Evolutionary conservation across 2,329 filamentous ascomycete species (phyloP).

Genomic region (Emericellopsis cladophorae): DNA sequence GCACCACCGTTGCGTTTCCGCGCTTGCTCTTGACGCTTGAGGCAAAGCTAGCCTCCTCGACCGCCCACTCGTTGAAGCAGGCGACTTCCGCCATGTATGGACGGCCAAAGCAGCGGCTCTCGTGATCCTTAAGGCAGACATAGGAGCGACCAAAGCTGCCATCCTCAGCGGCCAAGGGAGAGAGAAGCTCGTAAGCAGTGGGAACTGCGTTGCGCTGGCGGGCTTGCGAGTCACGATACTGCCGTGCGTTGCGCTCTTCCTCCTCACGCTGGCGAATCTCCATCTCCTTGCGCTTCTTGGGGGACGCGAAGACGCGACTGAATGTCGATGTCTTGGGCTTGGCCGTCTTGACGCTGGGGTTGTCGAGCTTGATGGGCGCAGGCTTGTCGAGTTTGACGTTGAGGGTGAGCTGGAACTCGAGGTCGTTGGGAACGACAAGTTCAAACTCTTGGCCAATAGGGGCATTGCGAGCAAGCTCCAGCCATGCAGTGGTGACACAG

Average conservation of each 20-base stretch:
- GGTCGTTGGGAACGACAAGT: slow-evolving; percentile 87
- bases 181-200: slow-evolving; percentile 75
- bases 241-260: slow-evolving; percentile 56
- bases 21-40: slow-evolving; percentile 95
- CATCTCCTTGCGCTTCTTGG: slow-evolving; percentile 92
- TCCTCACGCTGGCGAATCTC: slow-evolving; percentile 77
- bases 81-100: slow-evolving; percentile 80
- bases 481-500: slow-evolving; percentile 91
- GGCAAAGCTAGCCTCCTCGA: slow-evolving; percentile 64
- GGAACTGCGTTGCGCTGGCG: slow-evolving; percentile 51
- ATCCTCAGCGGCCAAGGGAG: slow-evolving; percentile 76
- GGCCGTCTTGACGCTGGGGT: slow-evolving; percentile 46
- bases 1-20: slow-evolving; percentile 53
- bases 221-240: slow-evolving; percentile 51
- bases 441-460: slow-evolving; percentile 98
- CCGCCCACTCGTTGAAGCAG: slow-evolving; percentile 98
- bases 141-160: slow-evolving; percentile 93
- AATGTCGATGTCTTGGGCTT: slow-evolving; percentile 78
- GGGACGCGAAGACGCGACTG: slow-evolving; percentile 83
- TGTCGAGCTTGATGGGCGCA: slow-evolving; percentile 41
- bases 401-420: slow-evolving; percentile 96
- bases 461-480: slow-evolving; percentile 82
- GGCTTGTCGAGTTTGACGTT: slow-evolving; percentile 90
- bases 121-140: slow-evolving; percentile 86
- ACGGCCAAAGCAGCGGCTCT: slow-evolving; percentile 75